Evolutionary conservation across 208 protist genomes (phyloP).

Genomic region (Trypanosoma mega): DNA sequence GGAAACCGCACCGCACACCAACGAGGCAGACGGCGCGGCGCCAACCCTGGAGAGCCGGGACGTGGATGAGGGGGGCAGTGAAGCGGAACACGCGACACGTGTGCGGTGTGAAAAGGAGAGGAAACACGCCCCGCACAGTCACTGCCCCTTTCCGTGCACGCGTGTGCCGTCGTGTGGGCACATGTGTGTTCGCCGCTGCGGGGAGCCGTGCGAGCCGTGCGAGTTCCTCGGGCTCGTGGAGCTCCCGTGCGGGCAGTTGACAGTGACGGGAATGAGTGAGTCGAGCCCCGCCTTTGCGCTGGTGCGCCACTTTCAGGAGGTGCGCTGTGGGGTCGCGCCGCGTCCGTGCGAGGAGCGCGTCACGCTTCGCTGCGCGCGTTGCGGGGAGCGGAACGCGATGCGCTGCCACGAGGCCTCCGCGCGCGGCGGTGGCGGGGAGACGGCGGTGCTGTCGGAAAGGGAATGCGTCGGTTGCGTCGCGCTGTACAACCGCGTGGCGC

Average conservation of each 20-base stretch:
- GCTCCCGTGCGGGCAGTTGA: constrained; percentile 80
- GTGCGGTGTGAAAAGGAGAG: neutral
- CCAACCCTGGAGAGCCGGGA: neutral
- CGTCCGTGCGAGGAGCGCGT: constrained; percentile 51
- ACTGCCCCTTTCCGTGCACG: constrained; percentile 77
- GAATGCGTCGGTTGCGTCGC: constrained; percentile 74
- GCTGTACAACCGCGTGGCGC: constrained; percentile 75
- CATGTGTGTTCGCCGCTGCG: constrained; percentile 61
- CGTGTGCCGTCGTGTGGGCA: constrained; percentile 67
- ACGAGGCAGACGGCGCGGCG: neutral
- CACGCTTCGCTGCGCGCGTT: constrained; percentile 62
- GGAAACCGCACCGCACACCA: neutral
- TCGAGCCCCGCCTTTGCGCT: constrained; percentile 36
- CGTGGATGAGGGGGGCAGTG: too few species aligned
- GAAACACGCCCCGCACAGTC: constrained; percentile 27
- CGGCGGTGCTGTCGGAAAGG: constrained; percentile 34
- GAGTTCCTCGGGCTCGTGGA: constrained; percentile 60
- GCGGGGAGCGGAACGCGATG: constrained; percentile 49
- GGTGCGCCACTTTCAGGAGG: constrained; percentile 74
- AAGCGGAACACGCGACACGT: too few species aligned
- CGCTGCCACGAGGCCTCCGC: constrained; percentile 51
- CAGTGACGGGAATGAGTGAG: constrained; percentile 64
- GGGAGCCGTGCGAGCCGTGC: constrained; percentile 69
- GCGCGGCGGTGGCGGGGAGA: constrained; percentile 26
- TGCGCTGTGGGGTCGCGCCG: constrained; percentile 52